Evolutionary conservation across 2,329 filamentous ascomycete genomes (phyloP).

Genomic region (Diaporthe vexans): DNA sequence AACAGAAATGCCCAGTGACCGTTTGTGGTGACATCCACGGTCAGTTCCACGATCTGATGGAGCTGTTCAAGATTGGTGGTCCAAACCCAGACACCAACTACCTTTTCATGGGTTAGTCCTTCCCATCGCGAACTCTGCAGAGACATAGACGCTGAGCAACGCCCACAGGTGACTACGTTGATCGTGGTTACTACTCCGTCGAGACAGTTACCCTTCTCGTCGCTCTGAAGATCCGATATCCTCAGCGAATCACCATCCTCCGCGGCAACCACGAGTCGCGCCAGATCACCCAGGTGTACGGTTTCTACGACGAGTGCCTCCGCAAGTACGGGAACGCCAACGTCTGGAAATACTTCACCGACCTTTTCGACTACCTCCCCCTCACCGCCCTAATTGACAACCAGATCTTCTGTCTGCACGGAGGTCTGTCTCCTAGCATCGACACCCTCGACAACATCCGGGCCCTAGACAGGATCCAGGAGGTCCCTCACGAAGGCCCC

Average conservation of each 20-base stretch:
- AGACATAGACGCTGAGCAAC: constrained; percentile 31
- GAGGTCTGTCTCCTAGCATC: constrained; percentile 94
- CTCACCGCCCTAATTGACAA: constrained; percentile 98
- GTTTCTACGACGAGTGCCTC: constrained; percentile 99
- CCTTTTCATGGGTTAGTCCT: constrained; percentile 90
- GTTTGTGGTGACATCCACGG: constrained; percentile 99
- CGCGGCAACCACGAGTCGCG: constrained; percentile 99
- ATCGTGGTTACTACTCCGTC: constrained; percentile 98
- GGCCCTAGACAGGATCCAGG: constrained; percentile 95
- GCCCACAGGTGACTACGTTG: constrained; percentile 89
- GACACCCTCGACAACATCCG: constrained; percentile 97
- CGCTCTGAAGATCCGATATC: constrained; percentile 97
- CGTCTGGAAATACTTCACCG: constrained; percentile 99
- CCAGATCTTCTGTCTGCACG: constrained; percentile 99
- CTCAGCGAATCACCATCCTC: constrained; percentile 96
- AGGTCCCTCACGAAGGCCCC: constrained; percentile 97
- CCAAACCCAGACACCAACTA: constrained; percentile 99
- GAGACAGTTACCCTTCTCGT: constrained; percentile 98
- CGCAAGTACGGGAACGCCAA: constrained; percentile 99
- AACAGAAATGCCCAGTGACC: constrained; percentile 96
- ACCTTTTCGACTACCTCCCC: constrained; percentile 98
- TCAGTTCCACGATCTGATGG: constrained; percentile 99
- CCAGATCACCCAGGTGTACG: constrained; percentile 99
- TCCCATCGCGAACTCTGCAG: constrained; percentile 3
- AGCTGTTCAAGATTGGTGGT: constrained; percentile 98